phyloP scores from a whole-genome alignment of 2,329 filamentous ascomycete species.

The Xylaria multiplex region DNA sequence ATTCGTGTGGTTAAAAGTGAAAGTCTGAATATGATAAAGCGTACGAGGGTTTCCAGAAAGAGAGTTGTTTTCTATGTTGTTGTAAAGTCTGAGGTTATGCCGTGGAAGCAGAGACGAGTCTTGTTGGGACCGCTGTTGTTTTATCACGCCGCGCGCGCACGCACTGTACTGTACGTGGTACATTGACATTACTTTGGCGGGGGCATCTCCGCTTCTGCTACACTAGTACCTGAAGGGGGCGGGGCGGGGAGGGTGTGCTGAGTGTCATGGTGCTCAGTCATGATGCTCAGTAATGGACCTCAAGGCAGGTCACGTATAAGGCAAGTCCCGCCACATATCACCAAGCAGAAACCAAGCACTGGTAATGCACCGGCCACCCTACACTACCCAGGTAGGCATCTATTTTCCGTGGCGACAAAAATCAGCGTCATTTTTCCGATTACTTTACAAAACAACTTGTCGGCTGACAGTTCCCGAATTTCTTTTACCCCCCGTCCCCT shows the following conservation, averaged over 20 bases:
- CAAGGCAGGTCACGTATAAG: too few species aligned
- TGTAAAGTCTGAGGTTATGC: constrained; percentile 26
- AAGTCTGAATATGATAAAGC: neutral
- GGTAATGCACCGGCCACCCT: too few species aligned
- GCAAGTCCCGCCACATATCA: too few species aligned
- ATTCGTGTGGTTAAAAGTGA: constrained; percentile 4
- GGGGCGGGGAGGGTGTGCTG: neutral
- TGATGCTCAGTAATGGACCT: too few species aligned
- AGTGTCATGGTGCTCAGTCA: too few species aligned
- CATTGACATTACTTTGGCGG: constrained; percentile 36
- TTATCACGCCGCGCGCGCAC: constrained; percentile 16
- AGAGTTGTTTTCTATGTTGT: constrained; percentile 17
- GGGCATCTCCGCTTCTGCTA: constrained; percentile 18
- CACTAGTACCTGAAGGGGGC: too few species aligned
- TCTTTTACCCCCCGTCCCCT: neutral
- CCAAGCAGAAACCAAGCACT: too few species aligned
- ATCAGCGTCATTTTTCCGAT: constrained; percentile 23
- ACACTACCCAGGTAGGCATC: neutral
- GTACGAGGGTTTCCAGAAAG: constrained; percentile 7
- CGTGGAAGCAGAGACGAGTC: constrained; percentile 14
- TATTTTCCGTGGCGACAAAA: constrained; percentile 25
- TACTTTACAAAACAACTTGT: constrained; percentile 11
- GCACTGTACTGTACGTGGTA: neutral
- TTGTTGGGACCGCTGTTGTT: constrained; percentile 27
- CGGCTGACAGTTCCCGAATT: constrained; percentile 23